Base-by-base conservation (phyloP, 441 rosid species). In the Jatropha podagrica region DNA sequence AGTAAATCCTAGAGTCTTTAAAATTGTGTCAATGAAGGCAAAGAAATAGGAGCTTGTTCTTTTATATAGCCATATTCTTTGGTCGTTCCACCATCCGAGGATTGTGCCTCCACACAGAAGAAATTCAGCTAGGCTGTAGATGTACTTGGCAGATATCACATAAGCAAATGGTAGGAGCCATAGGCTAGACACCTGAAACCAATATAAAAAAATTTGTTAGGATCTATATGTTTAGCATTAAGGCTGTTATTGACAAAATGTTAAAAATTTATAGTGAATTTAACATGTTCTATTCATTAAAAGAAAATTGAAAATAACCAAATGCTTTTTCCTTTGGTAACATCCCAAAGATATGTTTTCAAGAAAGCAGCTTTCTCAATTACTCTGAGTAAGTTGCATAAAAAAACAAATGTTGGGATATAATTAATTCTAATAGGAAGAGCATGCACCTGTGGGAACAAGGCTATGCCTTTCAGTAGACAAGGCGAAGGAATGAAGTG, bases 21-120 rank as follows among this genome's bases (percentile, higher is more conserved):
- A 13, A 26, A 87, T 69, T 13, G 88, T 82, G 75, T 88, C 90
- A 0, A 71, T 38, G 84, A 87, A 76, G 44, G 86, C 94, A 3
- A 90, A 88, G 6, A 92, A 73, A 76, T 85, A 90, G 20, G 97
- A 85, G 65, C 86, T 86, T 62, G 91, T 88, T 83, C 97, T 86
- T 75, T 84, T 86, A 54, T 87, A 92, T 49, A 92, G 83, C 94
- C 95, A 90, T 18, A 85, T 85, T 72, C 96, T 75, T 80, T 88
- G 92, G 17, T 87, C 91, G 40, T 89, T 88, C 90, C 92, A 86
- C 97, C 94, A 92, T 26, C 92, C 93, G 4, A 48, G 84, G 55
- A 84, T 44, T 20, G 98, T 90, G 65, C 97, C 96, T 32, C 88
- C 91, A 11, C 81, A 71, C 78, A 65, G 54, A 13, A 89, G 64